Conservation (phyloP, 768 basidiomycete species). For the Mrakia gelida region DNA sequence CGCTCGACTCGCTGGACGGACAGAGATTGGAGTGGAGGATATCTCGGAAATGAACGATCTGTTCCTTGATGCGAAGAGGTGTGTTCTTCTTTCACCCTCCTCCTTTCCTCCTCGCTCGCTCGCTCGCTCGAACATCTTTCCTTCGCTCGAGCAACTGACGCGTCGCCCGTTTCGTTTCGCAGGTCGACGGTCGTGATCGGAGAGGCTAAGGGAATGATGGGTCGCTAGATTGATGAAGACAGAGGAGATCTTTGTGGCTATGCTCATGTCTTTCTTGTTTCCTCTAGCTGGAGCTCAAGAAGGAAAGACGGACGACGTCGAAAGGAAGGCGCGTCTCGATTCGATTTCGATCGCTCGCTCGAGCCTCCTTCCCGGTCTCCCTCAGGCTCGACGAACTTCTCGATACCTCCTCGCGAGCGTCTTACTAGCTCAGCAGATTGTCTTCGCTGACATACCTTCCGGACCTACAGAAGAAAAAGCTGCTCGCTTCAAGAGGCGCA, state of each 20-base stretch:
- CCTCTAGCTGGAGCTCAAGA: background rate
- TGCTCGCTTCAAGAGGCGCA: no score
- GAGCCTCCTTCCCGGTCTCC: no score
- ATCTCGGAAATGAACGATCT: constrained; percentile 89
- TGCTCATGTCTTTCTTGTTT: background rate
- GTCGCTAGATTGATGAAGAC: background rate
- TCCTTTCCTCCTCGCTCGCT: background rate
- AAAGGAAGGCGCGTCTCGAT: background rate
- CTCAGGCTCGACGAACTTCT: no score
- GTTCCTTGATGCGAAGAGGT: constrained; percentile 81
- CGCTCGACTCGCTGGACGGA: constrained; percentile 68
- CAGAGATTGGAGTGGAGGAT: constrained; percentile 79
- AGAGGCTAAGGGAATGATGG: constrained; percentile 25
- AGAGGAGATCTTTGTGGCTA: background rate
- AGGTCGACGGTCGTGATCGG: constrained; percentile 30
- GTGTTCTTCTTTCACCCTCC: background rate
- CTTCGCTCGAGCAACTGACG: background rate
- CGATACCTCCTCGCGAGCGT: no score
- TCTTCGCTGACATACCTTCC: no score
- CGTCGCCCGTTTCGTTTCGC: background rate
- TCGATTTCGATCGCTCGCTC: no score
- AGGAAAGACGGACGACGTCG: background rate
- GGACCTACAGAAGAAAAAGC: no score
- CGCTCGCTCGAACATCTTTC: background rate
- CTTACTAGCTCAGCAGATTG: no score